Evolutionary conservation across 371 early-diverging fungal genomes (phyloP).

Genomic region (Choanephora cucurbitarum): DNA sequence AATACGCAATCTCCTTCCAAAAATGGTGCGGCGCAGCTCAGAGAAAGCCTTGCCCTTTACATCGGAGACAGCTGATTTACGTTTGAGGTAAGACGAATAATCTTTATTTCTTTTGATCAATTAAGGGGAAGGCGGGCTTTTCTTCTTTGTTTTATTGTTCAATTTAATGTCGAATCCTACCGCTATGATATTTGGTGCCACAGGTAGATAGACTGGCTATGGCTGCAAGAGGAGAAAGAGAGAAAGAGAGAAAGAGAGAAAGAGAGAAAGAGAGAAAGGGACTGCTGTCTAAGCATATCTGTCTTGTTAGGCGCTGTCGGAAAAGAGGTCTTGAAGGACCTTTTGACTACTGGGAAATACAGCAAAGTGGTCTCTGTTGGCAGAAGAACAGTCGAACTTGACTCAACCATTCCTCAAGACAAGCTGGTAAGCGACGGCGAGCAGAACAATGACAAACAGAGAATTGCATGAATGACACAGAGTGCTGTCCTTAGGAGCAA

Average conservation of each 20-base stretch:
- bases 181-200: constrained; percentile 28
- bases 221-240: no score
- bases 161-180: constrained; percentile 2
- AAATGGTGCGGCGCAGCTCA: no score
- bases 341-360: constrained; percentile 62
- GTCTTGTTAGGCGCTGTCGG: constrained; percentile 78
- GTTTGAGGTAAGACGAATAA: no score
- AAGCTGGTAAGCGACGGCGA: constrained; percentile 41
- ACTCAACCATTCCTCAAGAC: constrained; percentile 55
- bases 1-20: no score
- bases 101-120: no score
- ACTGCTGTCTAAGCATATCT: no score
- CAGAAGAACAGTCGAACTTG: constrained; percentile 57
- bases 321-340: constrained; percentile 61
- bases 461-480: no score
- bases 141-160: neutral
- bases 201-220: constrained; percentile 21
- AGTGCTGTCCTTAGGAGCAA: constrained; percentile 49
- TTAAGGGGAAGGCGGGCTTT: no score
- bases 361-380: constrained; percentile 64
- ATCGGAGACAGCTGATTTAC: no score
- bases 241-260: no score
- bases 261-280: neutral
- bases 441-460: no score
- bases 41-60: no score